Evolutionary conservation across 768 basidiomycete genomes (phyloP), one percentile per base, ranked within the genome.

Genomic region (Astraeus odoratus): DNA sequence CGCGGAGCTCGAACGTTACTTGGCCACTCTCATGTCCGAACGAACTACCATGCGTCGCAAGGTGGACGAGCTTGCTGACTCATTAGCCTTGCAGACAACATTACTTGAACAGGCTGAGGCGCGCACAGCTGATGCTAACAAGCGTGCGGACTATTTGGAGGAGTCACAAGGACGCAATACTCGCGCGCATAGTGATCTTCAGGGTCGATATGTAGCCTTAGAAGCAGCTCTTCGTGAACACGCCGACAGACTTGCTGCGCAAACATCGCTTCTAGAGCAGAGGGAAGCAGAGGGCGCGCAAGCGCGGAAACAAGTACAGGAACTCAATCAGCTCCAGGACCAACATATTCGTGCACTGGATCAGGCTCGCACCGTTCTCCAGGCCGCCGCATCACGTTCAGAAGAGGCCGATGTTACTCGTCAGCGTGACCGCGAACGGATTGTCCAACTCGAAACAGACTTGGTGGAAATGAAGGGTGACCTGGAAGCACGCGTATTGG

Each of bases 321-420:
- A 91, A 40, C 71, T 93, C 27, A 65, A 69, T 5, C 67, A 72
- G 6, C 78, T 83, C 6, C 78, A 82, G 19, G 90, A 94, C 39
- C 83, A 91, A 57, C 92, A 97, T 60, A 68, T 97, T 39, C 83
- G 82, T 18, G 82, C 92, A 1, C 71, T 98, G 40, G 91, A 95
- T 29, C 90, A 96, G 64, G 80, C 89, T 2, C 84, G 85, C 33
- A 65, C 67, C 12, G 91, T 92, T 0, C 71, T 99, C 39, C 70
- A 78, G 39, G 77, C 87, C 1, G 81, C 91, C 7, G 81, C 88
- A 2, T 67, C 76, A 2, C 81, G 94, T 7, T 78, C 89, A 0
- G 76, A 80, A 10, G 93, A 97, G 60, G 73, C 90, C 35, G 86
- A 95, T 50, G 55, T 68, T 15, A 78, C 87, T 51, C 82, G 87